Base-by-base conservation (phyloP, 2,329 filamentous ascomycete species). In the Metarhizium rileyi region DNA sequence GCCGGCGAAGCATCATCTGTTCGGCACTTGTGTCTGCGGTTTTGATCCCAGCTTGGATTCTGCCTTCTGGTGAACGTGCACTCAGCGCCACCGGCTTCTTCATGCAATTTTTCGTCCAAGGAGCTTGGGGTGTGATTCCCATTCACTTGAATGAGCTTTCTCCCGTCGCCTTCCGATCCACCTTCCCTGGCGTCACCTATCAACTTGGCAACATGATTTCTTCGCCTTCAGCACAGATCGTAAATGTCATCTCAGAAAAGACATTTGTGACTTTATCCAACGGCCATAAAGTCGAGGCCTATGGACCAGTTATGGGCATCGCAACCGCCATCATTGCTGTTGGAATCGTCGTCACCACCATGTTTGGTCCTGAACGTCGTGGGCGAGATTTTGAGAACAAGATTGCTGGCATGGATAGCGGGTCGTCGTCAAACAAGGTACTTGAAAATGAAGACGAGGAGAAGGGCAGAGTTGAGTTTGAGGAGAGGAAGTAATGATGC, bases 161-260 rank as follows among this genome's bases (percentile, higher is more conserved):
- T 0, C 84, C 84, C 0, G 76, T 77, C 0, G 81, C 82, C 0
- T 87, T 84, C 74, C 76, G 84, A 28, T 84, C 83, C 0, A 81
- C 77, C 2, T 86, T 88, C 61, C 81, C 83, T 0, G 85, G 84
- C 41, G 75, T 85, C 46, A 82, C 81, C 0, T 88, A 88, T 65
- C 85, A 89, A 69, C 66, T 88, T 8, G 85, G 84, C 6, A 88
- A 87, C 70, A 83, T 87, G 74, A 81, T 86, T 47, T 84, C 81
- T 1, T 83, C 81, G 0, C 84, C 84, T 0, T 83, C 80, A 0
- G 81, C 86, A 0, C 86, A 90, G 63, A 90, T 90, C 44, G 83
- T 90, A 61, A 88, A 89, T 52, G 84, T 83, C 12, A 75, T 90
- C 46, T 75, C 86, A 1, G 84, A 90, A 59, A 76, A 69, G 42